These are phyloP conservation scores for Ceriops zippeliana DNA, from an alignment of 345 rosid species.

Conservation along the genomic window DNA sequence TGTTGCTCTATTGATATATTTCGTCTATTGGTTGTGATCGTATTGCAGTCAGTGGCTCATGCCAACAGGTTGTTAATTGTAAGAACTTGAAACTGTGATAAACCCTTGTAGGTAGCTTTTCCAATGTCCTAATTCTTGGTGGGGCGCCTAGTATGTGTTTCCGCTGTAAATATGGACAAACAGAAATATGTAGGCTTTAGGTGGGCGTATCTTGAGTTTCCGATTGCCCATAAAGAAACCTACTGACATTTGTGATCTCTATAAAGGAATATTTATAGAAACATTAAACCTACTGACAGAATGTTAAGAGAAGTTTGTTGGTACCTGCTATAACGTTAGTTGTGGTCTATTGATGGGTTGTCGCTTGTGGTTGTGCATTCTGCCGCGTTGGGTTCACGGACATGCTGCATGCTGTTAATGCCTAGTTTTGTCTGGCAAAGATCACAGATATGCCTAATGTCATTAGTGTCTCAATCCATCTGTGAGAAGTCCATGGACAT, in stretches of 20 bases:
- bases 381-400: too few species aligned
- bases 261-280: not conserved
- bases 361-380: not conserved
- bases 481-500: too few species aligned
- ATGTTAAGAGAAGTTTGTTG: not conserved
- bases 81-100: not conserved
- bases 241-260: slow-evolving; percentile 25
- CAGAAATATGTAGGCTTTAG: slow-evolving; percentile 56
- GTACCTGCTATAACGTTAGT: too few species aligned
- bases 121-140: slow-evolving; percentile 74
- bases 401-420: too few species aligned
- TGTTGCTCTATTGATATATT: too few species aligned
- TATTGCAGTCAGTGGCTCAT: not conserved
- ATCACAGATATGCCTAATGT: too few species aligned
- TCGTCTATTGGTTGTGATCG: too few species aligned
- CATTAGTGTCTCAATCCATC: too few species aligned
- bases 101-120: not conserved
- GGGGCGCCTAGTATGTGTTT: slow-evolving; percentile 58
- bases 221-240: slow-evolving; percentile 52
- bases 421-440: too few species aligned
- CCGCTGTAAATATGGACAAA: slow-evolving; percentile 79
- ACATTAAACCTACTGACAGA: not conserved
- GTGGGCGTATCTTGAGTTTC: slow-evolving; percentile 44
- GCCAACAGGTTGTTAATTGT: not conserved
- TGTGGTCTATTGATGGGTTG: not conserved